Conservation (phyloP, 2,329 filamentous ascomycete species). For the Westerdykella ornata region DNA sequence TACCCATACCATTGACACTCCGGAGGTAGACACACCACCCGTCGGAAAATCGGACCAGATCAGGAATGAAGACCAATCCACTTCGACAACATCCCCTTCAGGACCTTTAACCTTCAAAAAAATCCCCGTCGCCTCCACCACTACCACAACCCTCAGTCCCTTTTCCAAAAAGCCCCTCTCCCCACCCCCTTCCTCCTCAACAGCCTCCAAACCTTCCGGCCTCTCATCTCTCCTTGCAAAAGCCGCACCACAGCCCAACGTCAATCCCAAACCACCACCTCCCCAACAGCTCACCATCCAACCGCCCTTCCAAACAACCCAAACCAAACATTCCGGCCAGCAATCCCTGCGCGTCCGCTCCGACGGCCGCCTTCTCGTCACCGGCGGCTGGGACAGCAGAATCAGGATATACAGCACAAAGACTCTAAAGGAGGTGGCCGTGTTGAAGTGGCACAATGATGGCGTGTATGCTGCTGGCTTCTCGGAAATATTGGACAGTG, state of each 20-base stretch:
- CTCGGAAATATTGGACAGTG: conserved; percentile 39
- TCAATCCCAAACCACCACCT: conserved; percentile 5
- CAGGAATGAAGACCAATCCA: too few species aligned
- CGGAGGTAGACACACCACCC: too few species aligned
- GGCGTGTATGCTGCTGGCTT: conserved; percentile 81
- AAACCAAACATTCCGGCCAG: conserved; percentile 87
- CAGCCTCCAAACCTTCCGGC: conserved; percentile 7
- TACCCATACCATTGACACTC: too few species aligned
- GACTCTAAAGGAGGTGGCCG: conserved; percentile 78
- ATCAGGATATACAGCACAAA: conserved; percentile 74
- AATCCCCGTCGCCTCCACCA: neutral
- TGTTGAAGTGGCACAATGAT: conserved; percentile 88
- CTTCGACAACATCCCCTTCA: too few species aligned
- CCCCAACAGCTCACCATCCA: conserved; percentile 16
- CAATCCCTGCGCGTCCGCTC: conserved; percentile 70
- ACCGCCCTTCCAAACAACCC: conserved; percentile 52
- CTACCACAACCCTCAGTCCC: neutral
- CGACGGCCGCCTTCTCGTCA: conserved; percentile 78
- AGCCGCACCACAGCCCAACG: conserved; percentile 5
- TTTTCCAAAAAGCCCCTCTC: neutral
- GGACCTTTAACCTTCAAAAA: too few species aligned
- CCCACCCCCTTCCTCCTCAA: neutral
- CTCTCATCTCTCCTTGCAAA: conserved; percentile 24
- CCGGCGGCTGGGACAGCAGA: conserved; percentile 84
- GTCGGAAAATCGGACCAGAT: too few species aligned